A percentile compares a stretch with the other conserved stretches of the same genome.
Evolutionary conservation across 768 basidiomycete species (phyloP).

Genomic region (Tephrocybe sp.): DNA sequence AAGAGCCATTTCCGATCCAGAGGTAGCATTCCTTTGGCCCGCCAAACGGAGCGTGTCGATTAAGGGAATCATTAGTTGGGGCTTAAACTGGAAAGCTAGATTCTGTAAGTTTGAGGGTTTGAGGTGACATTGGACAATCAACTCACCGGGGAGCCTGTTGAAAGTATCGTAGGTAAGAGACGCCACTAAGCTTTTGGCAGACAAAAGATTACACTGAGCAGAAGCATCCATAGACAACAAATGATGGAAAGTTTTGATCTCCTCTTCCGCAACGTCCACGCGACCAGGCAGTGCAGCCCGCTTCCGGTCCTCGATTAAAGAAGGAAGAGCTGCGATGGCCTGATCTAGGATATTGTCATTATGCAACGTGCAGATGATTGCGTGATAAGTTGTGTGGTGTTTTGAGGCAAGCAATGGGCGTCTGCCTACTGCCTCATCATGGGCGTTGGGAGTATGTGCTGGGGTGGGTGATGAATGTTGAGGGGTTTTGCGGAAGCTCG

Average conservation of each 20-base stretch:
- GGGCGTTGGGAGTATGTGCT: too few species aligned
- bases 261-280: neutral
- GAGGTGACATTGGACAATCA: too few species aligned
- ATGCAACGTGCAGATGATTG: neutral
- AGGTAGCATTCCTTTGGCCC: neutral
- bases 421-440: too few species aligned
- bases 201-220: neutral
- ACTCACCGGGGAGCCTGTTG: neutral
- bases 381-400: neutral
- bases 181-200: neutral
- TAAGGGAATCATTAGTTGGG: neutral
- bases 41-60: neutral
- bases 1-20: neutral
- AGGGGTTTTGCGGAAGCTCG: too few species aligned
- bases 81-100: neutral
- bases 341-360: neutral
- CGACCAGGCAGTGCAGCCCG: neutral
- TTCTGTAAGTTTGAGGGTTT: too few species aligned
- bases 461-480: too few species aligned
- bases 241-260: neutral
- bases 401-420: neutral
- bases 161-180: neutral
- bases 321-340: neutral
- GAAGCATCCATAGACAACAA: constrained; percentile 3
- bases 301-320: neutral